Evolutionary conservation across 768 basidiomycete genomes (phyloP).

Genomic region (Russula emetica): DNA sequence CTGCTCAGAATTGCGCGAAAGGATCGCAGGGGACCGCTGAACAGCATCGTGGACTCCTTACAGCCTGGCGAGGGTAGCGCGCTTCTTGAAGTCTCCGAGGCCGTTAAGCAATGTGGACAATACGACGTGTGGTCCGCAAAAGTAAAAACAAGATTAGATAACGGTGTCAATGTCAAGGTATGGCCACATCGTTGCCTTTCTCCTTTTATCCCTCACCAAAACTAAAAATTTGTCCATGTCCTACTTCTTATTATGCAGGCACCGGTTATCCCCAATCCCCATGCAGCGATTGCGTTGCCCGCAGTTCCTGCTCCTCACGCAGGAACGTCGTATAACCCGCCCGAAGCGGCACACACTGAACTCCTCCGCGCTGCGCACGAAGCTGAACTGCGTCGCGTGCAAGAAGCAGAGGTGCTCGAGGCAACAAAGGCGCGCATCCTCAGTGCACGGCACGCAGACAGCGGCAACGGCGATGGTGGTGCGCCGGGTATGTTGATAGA

Average conservation of each 20-base stretch:
- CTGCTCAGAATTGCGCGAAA: conserved; percentile 74
- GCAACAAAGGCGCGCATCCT: conserved; percentile 55
- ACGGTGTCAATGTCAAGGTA: conserved; percentile 52
- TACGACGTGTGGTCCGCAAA: conserved; percentile 61
- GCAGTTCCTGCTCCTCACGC: conserved; percentile 70
- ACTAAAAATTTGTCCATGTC: neutral
- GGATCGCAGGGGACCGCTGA: conserved; percentile 67
- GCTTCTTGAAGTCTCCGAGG: conserved; percentile 58
- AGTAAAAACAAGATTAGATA: conserved; percentile 35
- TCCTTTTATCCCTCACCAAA: neutral
- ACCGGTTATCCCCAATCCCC: conserved; percentile 45
- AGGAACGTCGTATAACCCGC: conserved; percentile 89
- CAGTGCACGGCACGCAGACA: conserved; percentile 38
- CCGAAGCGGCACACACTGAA: conserved; percentile 63
- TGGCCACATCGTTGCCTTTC: neutral
- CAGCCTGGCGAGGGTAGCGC: conserved; percentile 65
- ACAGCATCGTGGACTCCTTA: conserved; percentile 61
- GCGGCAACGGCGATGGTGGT: conserved; percentile 34
- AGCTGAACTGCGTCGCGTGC: conserved; percentile 55
- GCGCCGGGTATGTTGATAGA: conserved; percentile 67
- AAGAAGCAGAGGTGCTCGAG: conserved; percentile 50
- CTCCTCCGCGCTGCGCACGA: conserved; percentile 65
- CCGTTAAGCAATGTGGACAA: conserved; percentile 60
- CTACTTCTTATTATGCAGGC: conserved; percentile 37
- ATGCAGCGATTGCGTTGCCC: conserved; percentile 53